Base-by-base conservation (phyloP, 352 stramenopile genomes). In the Phytophthora podocarpi region DNA sequence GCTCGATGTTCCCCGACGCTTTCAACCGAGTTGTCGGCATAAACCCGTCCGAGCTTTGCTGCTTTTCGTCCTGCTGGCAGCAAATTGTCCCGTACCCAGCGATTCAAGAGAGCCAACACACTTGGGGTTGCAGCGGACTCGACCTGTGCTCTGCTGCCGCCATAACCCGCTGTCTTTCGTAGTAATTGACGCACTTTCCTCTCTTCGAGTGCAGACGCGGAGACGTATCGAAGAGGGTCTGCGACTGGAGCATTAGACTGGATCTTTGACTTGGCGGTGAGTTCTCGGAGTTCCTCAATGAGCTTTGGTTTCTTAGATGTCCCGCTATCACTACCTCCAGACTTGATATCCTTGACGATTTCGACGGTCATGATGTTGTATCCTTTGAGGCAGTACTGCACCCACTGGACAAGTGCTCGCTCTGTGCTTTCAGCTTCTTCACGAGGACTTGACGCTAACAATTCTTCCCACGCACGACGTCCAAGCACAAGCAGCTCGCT, bases 351-450 rank as follows among this genome's bases (percentile, higher is more conserved):
- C 59, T 91, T 89, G 12, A 89, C 75, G 27, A 87, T 87, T 39
- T 88, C 77, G 11, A 91, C 75, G 0, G 79, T 85, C 75, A 89
- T 88, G 47, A 86, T 60, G 42, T 87, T 89, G 64, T 91, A 91
- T 20, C 73, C 76, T 40, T 86, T 85, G 3, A 91, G 58, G 42
- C 81, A 88, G 10, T 76, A 70, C 8, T 78, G 74, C 9, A 89
- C 81, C 81, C 81, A 91, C 6, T 80, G 61, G 2, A 80, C 45
- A 3, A 91, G 37, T 0, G 68, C 48, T 5, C 47, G 53, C 30
- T 89, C 77, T 0, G 71, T 88, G 15, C 16, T 45, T 31, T 77
- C 52, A 7, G 66, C 63, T 41, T 89, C 76, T 26, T 80, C 65
- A 0, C 63, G 59, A n/a, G 72, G 63, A 28, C 77, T 85, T 1